These are phyloP conservation scores for Rhizopus sp. DNA, from an alignment of 371 early-diverging fungal genomes.

Conservation along the genomic window DNA sequence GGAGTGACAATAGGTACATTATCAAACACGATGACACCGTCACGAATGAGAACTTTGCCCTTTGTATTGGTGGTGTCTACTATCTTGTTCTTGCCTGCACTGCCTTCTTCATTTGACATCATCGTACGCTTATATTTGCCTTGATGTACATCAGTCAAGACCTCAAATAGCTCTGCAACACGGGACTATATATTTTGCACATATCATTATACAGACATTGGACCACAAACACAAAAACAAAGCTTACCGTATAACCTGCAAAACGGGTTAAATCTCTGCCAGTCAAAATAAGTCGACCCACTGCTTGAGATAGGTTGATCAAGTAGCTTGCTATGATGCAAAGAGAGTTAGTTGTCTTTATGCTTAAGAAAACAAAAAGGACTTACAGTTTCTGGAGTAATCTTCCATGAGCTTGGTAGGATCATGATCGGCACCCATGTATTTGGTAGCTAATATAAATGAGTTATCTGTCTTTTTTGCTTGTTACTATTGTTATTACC, in stretches of 20 bases:
- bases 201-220: neutral
- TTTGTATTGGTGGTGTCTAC: slow-evolving; percentile 55
- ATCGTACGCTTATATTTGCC: slow-evolving; percentile 70
- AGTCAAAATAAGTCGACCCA: slow-evolving; percentile 81
- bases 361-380: neutral
- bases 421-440: slow-evolving; percentile 62
- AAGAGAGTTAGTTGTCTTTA: neutral
- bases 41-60: slow-evolving; percentile 64
- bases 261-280: slow-evolving; percentile 83
- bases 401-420: slow-evolving; percentile 87
- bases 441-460: slow-evolving; percentile 45
- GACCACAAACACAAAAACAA: slow-evolving; percentile 1
- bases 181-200: slow-evolving; percentile 53
- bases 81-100: slow-evolving; percentile 28
- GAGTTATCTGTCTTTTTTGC: neutral
- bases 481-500: slow-evolving; percentile 35
- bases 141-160: slow-evolving; percentile 67
- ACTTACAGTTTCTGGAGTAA: slow-evolving; percentile 79
- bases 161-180: slow-evolving; percentile 76
- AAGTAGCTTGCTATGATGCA: slow-evolving; percentile 68
- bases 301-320: slow-evolving; percentile 85
- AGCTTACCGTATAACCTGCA: slow-evolving; percentile 67
- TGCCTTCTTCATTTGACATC: slow-evolving; percentile 49
- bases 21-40: slow-evolving; percentile 80
- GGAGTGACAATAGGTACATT: slow-evolving; percentile 92